These are phyloP conservation scores for Porogramme epimiltina DNA, from an alignment of 1,284 basidiomycete species.

Conservation along the genomic window DNA sequence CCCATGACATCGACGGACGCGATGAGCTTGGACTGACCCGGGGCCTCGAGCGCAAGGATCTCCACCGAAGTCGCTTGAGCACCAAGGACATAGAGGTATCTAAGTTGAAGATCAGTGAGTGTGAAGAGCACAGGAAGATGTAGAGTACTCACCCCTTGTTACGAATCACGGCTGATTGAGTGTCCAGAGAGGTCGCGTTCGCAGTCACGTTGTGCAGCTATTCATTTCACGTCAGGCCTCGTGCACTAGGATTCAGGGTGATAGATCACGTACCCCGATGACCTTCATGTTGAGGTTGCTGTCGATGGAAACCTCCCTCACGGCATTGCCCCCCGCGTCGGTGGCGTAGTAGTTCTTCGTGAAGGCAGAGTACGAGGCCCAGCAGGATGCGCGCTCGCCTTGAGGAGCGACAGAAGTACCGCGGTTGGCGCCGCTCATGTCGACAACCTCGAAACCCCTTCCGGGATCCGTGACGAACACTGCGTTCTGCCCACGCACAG, in stretches of 20 bases:
- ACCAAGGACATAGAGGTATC: conserved; percentile 32
- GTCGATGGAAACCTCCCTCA: conserved; percentile 50
- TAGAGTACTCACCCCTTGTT: conserved; percentile 31
- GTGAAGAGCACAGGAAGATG: neutral
- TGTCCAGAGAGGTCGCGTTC: conserved; percentile 29
- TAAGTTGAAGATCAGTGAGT: conserved; percentile 5
- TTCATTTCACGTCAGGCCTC: conserved; percentile 10
- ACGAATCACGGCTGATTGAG: conserved; percentile 28
- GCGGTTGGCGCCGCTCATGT: conserved; percentile 22
- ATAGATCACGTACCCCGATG: conserved; percentile 37
- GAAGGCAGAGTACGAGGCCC: conserved; percentile 45
- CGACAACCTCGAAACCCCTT: conserved; percentile 34
- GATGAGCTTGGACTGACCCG: conserved; percentile 32
- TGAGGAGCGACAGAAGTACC: conserved; percentile 33
- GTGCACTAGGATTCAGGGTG: conserved; percentile 1
- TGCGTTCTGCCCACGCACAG: conserved; percentile 34
- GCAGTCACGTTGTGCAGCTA: conserved; percentile 27
- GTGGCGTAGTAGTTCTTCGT: conserved; percentile 53
- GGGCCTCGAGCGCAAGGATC: conserved; percentile 27
- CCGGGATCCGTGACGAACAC: conserved; percentile 36
- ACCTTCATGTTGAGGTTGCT: conserved; percentile 43
- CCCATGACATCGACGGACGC: conserved; percentile 42
- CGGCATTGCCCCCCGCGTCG: conserved; percentile 42
- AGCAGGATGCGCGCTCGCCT: conserved; percentile 49
- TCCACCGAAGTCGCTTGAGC: conserved; percentile 27